These are phyloP conservation scores for Dictyostelium intermedium DNA, from an alignment of 78 protist genomes.

Conservation along the genomic window DNA sequence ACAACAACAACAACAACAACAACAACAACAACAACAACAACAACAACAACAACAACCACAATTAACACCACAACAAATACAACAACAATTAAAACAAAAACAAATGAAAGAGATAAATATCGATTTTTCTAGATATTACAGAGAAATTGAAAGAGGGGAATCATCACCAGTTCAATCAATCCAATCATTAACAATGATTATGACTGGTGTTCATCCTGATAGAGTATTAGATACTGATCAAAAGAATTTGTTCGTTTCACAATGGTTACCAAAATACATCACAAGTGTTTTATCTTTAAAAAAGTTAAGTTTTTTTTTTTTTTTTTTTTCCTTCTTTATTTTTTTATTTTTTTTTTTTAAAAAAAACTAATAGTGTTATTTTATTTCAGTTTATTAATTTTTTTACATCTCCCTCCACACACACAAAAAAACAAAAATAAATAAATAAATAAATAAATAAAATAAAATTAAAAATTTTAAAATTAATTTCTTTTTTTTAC, in stretches of 20 bases:
- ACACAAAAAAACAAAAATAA: no score
- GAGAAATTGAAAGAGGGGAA: slow-evolving; percentile 20
- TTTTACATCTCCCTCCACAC: neutral
- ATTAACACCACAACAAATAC: neutral
- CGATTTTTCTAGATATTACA: neutral
- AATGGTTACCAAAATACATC: slow-evolving; percentile 16
- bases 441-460: neutral
- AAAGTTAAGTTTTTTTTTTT: neutral
- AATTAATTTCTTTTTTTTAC: no score
- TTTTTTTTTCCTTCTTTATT: neutral
- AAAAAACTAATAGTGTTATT: neutral
- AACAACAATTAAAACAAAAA: neutral
- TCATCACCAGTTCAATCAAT: neutral
- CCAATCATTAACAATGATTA: neutral
- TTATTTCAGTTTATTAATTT: neutral
- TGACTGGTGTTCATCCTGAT: neutral
- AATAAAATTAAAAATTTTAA: no score
- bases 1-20: neutral
- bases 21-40: neutral
- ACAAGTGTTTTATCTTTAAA: slow-evolving; percentile 18
- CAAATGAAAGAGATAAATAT: neutral
- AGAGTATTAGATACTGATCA: neutral
- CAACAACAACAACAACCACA: neutral
- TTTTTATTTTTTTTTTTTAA: no score
- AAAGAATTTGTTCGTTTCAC: neutral